Percentiles rank a stretch among this genome's conserved stretches.
phyloP scores from a whole-genome alignment of 352 stramenopile species.

The Paralagenidium karlingii region DNA sequence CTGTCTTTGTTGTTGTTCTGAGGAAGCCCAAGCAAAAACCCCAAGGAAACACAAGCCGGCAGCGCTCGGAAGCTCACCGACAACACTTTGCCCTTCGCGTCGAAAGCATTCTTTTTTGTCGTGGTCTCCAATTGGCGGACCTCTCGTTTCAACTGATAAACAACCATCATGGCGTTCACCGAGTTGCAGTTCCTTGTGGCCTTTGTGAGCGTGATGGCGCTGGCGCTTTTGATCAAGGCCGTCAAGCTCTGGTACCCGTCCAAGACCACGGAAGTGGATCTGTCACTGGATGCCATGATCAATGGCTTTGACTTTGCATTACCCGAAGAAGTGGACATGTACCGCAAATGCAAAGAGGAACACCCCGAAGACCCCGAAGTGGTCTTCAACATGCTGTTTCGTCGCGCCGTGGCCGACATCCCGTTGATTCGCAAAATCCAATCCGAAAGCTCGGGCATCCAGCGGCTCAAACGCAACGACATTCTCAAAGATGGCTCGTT shows the following conservation, averaged over 20 bases:
- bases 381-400: conserved; percentile 74
- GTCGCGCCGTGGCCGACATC: conserved; percentile 70
- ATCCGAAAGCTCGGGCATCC: conserved; percentile 72
- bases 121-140: too few relatives aligned
- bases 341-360: conserved; percentile 56
- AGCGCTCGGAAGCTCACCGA: too few relatives aligned
- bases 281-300: conserved; percentile 79
- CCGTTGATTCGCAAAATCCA: conserved; percentile 82
- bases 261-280: conserved; percentile 55
- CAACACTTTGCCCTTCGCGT: too few relatives aligned
- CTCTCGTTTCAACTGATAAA: too few relatives aligned
- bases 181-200: too few relatives aligned
- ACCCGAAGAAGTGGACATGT: conserved; percentile 67
- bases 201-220: too few relatives aligned
- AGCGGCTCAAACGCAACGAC: conserved; percentile 79
- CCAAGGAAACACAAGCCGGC: too few relatives aligned
- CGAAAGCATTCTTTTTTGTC: too few relatives aligned
- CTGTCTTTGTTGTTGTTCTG: too few relatives aligned
- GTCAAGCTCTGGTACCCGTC: conserved; percentile 57
- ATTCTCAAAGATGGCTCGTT: conserved; percentile 81
- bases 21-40: too few relatives aligned
- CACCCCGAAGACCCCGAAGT: conserved; percentile 47
- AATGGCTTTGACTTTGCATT: conserved; percentile 83
- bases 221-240: conserved; percentile 50
- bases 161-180: too few relatives aligned